Evolutionary conservation across 768 basidiomycete species (phyloP), one percentile per base, ranked within the genome.

Genomic region (Podaxis carcinomalis): DNA sequence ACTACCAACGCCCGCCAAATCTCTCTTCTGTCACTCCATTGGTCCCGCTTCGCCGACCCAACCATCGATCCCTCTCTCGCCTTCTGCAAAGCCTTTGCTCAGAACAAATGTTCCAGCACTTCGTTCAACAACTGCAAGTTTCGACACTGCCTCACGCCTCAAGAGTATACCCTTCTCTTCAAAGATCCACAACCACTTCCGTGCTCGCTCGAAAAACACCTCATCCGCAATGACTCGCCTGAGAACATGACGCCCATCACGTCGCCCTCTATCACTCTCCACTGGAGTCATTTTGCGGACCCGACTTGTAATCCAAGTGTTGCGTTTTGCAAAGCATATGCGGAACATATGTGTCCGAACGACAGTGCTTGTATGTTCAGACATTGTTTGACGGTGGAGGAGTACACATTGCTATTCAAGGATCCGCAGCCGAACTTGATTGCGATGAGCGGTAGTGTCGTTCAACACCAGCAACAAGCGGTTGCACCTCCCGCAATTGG

Each of bases 231-330:
- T 28, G 59, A 61, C 59, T 61, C 59, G 7, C 53, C 59, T 3
- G 51, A 39, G 13, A 49, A 61, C 10, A 14, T 35, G 10, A 61
- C 27, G 7, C 19, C 40, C 4, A 49, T 61, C 52, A 61, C 52
- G 1, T 54, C 59, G 4, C 59, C 59, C 3, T 47, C 59, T 4
- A 66, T 68, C 42, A 62, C 63, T 7, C 73, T 69, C 6, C 77
- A 78, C 55, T 80, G 79, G 79, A 74, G 72, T 32, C 73, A 78
- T 59, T 79, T 77, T 56, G 79, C 78, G 1, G 77, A 80, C 59
- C 77, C 77, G 2, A 54, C 62, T 25, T 75, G 74, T 2, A 66
- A 77, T 62, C 61, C 69, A 2, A 64, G 65, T 10, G 59, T 69
- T 23, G 66, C 76, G 2, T 77, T 80, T 53, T 80, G 79, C 70